phyloP scores from a whole-genome alignment of 257 asterid genomes.

The Capsicum baccatum region DNA sequence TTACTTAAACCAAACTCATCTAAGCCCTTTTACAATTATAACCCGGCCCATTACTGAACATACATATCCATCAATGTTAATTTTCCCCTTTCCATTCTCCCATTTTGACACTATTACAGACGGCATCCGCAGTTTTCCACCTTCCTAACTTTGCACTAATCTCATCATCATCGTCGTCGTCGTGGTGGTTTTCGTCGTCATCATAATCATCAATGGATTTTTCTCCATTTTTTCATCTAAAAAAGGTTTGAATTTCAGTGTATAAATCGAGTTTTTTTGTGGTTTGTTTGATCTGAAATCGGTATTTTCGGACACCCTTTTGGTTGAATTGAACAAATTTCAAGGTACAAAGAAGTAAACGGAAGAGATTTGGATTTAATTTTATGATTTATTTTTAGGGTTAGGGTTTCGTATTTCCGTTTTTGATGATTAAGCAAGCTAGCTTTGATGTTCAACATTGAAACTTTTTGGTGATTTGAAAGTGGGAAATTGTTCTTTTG shows the following conservation, averaged over 20 bases:
- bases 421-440: background rate
- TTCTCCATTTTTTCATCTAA: background rate
- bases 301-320: background rate
- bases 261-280: background rate
- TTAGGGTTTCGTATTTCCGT: constrained; percentile 23
- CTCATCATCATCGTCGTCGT: background rate
- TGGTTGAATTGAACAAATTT: background rate
- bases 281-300: constrained; percentile 21
- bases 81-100: too few relatives aligned
- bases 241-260: constrained; percentile 25
- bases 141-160: background rate
- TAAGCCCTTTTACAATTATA: too few relatives aligned
- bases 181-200: too few relatives aligned
- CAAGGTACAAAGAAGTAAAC: background rate
- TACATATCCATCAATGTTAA: too few relatives aligned
- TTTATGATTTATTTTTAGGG: constrained; percentile 15
- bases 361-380: background rate
- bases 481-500: background rate
- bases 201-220: background rate
- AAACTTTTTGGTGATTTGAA: background rate
- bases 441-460: background rate
- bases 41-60: too few relatives aligned
- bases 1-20: too few relatives aligned
- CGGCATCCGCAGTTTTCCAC: background rate
- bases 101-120: background rate